phyloP scores from a whole-genome alignment of 768 basidiomycete genomes.

The Tricholoma sp. region DNA sequence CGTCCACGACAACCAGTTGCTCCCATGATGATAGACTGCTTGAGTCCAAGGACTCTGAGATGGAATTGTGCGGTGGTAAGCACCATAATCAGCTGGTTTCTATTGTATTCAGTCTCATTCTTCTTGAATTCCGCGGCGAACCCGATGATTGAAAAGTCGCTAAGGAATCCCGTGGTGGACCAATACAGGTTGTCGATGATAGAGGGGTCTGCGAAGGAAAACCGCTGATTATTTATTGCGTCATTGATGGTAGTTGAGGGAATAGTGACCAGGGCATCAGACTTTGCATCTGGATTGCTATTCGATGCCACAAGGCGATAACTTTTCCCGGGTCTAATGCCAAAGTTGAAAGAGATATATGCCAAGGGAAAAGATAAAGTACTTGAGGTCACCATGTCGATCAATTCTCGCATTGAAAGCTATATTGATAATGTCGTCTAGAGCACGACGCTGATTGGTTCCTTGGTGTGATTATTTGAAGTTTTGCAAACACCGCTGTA shows the following conservation, averaged over 20 bases:
- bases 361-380: too few relatives aligned
- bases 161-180: neutral
- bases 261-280: too few relatives aligned
- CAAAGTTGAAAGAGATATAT: too few relatives aligned
- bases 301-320: too few relatives aligned
- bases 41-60: neutral
- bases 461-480: too few relatives aligned
- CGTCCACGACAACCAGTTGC: neutral
- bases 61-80: conserved; percentile 1
- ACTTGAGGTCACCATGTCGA: too few relatives aligned
- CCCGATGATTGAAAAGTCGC: neutral
- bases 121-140: neutral
- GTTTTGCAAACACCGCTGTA: too few relatives aligned
- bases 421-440: too few relatives aligned
- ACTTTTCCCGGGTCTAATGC: too few relatives aligned
- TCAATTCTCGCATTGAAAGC: too few relatives aligned
- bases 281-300: too few relatives aligned
- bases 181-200: neutral
- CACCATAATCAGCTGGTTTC: neutral
- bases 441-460: too few relatives aligned
- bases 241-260: neutral
- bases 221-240: neutral
- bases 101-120: neutral
- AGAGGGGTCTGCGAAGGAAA: neutral
- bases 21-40: neutral